phyloP scores from a whole-genome alignment of 441 rosid genomes.

The Pelargonium fulgidum region DNA sequence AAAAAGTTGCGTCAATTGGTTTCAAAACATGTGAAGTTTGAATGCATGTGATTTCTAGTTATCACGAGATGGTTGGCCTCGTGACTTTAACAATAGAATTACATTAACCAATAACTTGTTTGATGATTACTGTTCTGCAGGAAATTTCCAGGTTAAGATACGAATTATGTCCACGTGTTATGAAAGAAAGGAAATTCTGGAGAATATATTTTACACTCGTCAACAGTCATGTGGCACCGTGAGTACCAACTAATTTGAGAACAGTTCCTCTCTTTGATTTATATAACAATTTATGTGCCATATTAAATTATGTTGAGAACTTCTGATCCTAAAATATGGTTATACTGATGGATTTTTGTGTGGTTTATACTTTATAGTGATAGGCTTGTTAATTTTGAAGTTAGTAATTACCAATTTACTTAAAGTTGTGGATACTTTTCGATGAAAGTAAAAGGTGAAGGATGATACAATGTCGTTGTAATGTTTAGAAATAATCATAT shows the following conservation, averaged over 20 bases:
- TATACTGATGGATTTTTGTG: too few species aligned
- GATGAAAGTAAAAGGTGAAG: too few species aligned
- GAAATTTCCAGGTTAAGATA: conserved; percentile 55
- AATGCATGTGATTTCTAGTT: too few species aligned
- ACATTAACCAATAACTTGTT: not conserved
- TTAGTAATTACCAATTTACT: not conserved
- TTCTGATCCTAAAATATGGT: too few species aligned
- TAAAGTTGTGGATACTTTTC: not conserved
- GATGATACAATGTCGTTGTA: not conserved
- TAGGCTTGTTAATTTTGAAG: not conserved
- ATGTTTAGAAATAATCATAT: not conserved
- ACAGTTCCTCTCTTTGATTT: too few species aligned
- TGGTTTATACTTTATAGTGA: not conserved
- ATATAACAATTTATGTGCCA: too few species aligned
- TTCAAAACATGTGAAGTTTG: too few species aligned
- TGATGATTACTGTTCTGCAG: conserved; percentile 24
- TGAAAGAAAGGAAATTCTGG: conserved; percentile 66
- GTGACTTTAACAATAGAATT: too few species aligned
- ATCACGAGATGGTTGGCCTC: too few species aligned
- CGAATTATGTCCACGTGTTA: conserved; percentile 56
- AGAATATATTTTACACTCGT: conserved; percentile 64
- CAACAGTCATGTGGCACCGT: conserved; percentile 62
- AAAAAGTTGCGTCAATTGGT: too few species aligned
- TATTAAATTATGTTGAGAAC: too few species aligned
- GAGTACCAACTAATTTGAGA: conserved; percentile 23